Conservation (phyloP, 2,329 filamentous ascomycete species). For the Pyrenophora graminea region DNA sequence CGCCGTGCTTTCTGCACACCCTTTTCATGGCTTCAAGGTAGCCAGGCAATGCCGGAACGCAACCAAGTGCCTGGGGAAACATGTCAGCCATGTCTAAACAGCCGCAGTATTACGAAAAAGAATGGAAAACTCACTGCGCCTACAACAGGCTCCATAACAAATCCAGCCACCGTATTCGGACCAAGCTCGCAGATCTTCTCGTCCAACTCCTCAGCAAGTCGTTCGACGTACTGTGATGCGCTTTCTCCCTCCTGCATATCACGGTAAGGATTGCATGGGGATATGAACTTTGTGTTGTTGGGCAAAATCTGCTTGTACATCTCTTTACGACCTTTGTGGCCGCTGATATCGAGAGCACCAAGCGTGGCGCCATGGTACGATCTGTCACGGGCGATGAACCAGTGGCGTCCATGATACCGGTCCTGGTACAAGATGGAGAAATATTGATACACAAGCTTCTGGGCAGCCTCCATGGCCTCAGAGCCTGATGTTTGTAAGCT, state of each 20-base stretch:
- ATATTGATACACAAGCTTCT: conserved; percentile 71
- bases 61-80: conserved; percentile 63
- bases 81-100: not conserved
- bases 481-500: conserved; percentile 44
- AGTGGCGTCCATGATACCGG: conserved; percentile 58
- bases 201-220: conserved; percentile 68
- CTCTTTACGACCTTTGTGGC: conserved; percentile 63
- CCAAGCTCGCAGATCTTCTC: conserved; percentile 66
- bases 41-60: conserved; percentile 66
- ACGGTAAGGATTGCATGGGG: conserved; percentile 69
- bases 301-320: conserved; percentile 66
- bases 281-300: conserved; percentile 63
- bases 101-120: not conserved
- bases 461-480: conserved; percentile 69
- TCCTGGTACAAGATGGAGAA: conserved; percentile 58
- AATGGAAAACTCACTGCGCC: conserved; percentile 61
- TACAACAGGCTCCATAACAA: conserved; percentile 74
- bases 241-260: conserved; percentile 58
- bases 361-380: conserved; percentile 75
- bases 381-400: conserved; percentile 67
- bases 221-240: conserved; percentile 62
- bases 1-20: conserved; percentile 72
- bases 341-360: conserved; percentile 67
- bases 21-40: conserved; percentile 71
- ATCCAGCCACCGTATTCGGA: conserved; percentile 69